A percentile compares a stretch with the other conserved stretches of the same genome.
phyloP scores from a whole-genome alignment of 345 rosid genomes.

The Mangifera indica region DNA sequence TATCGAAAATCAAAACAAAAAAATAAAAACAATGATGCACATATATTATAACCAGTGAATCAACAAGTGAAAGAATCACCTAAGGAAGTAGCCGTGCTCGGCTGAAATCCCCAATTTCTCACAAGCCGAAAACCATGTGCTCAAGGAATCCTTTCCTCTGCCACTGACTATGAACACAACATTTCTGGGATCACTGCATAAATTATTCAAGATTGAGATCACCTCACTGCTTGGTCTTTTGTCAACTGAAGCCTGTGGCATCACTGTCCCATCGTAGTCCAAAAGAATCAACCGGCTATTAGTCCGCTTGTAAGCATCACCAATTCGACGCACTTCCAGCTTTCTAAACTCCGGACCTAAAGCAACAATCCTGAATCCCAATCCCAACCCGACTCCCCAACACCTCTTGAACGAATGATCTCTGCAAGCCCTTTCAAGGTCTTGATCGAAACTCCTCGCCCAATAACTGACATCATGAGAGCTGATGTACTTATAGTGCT shows the following conservation, averaged over 20 bases:
- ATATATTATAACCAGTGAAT: background rate
- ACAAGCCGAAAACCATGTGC: slow-evolving; percentile 71
- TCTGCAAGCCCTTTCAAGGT: slow-evolving; percentile 69
- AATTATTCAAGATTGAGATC: slow-evolving; percentile 49
- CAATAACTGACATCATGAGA: slow-evolving; percentile 79
- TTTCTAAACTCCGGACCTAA: slow-evolving; percentile 65
- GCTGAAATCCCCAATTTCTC: slow-evolving; percentile 73
- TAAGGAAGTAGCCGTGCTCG: slow-evolving; percentile 78
- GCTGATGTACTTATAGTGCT: slow-evolving; percentile 78
- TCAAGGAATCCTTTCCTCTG: slow-evolving; percentile 66
- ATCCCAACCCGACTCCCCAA: slow-evolving; percentile 76
- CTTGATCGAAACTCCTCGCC: slow-evolving; percentile 75
- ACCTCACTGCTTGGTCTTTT: slow-evolving; percentile 56
- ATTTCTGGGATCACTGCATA: slow-evolving; percentile 73
- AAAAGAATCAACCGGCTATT: slow-evolving; percentile 62
- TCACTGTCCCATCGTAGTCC: slow-evolving; percentile 88
- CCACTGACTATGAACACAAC: slow-evolving; percentile 80
- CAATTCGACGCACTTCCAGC: slow-evolving; percentile 50
- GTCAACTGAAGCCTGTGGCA: slow-evolving; percentile 49
- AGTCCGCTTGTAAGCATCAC: slow-evolving; percentile 50
- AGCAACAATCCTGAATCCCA: slow-evolving; percentile 68
- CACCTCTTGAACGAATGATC: slow-evolving; percentile 67
- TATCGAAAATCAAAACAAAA: slow-evolving; percentile 15
- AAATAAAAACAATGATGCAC: background rate
- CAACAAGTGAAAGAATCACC: slow-evolving; percentile 36